Percentiles rank a stretch among this genome's conserved stretches.
Conservation (phyloP, 805 yeast genomes). For the Pichia pseudocactophila region DNA sequence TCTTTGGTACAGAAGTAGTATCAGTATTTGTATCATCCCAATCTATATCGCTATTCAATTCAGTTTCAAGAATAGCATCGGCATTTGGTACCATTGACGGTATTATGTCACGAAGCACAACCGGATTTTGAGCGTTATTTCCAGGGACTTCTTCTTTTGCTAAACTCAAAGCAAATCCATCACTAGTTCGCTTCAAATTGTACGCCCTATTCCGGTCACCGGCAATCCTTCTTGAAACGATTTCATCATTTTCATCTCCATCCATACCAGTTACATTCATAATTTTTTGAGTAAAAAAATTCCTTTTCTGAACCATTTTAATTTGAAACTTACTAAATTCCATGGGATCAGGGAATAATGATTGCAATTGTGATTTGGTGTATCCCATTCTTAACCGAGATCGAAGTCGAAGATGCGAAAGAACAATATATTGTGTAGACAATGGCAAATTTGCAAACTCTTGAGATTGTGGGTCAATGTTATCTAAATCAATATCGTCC, state of each 20-base stretch:
- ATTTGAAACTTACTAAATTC: conserved; percentile 92
- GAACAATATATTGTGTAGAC: conserved; percentile 78
- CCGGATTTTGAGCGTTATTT: conserved; percentile 27
- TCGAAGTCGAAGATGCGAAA: conserved; percentile 72
- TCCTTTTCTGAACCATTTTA: conserved; percentile 84
- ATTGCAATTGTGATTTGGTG: conserved; percentile 76
- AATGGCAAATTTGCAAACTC: conserved; percentile 73
- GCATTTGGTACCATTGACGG: conserved; percentile 2
- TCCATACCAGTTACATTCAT: conserved; percentile 81
- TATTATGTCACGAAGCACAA: conserved; percentile 7
- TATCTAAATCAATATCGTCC: conserved; percentile 59
- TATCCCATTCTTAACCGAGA: conserved; percentile 95
- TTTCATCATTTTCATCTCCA: conserved; percentile 32
- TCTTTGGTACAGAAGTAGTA: conserved; percentile 7
- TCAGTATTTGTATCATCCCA: conserved; percentile 24
- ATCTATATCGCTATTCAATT: conserved; percentile 11
- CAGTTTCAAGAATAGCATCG: conserved; percentile 1
- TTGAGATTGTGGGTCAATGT: conserved; percentile 74
- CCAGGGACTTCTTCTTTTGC: conserved; percentile 27
- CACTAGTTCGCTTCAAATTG: conserved; percentile 61
- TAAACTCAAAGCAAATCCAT: conserved; percentile 77
- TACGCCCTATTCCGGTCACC: conserved; percentile 77
- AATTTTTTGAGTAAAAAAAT: conserved; percentile 78
- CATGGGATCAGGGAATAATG: conserved; percentile 73
- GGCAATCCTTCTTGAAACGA: conserved; percentile 54